Conservation (phyloP, 2,329 filamentous ascomycete species). For the Dactylella cylindrospora region DNA sequence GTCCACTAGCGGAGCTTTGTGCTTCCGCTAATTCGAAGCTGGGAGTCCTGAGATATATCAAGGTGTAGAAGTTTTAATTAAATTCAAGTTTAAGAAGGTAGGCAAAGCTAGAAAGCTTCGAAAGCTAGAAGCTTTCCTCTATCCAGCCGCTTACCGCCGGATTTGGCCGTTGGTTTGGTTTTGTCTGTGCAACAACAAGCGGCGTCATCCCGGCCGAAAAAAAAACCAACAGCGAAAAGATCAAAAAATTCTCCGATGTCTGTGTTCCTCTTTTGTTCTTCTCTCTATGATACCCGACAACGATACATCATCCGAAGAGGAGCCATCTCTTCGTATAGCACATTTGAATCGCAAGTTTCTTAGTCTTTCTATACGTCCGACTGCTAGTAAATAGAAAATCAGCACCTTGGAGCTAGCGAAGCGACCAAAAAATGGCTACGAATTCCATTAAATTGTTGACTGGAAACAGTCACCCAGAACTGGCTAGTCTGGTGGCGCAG, state of each 20-base stretch:
- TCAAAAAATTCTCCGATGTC: conserved; percentile 3
- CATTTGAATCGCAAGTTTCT: too few species aligned
- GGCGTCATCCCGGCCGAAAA: conserved; percentile 18
- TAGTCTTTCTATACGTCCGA: too few species aligned
- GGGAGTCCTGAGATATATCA: not conserved
- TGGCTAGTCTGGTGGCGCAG: conserved; percentile 67
- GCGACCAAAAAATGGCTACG: conserved; percentile 61
- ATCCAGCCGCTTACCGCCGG: too few species aligned
- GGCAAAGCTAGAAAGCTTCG: not conserved
- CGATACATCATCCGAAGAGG: conserved; percentile 35
- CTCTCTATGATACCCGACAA: conserved; percentile 36
- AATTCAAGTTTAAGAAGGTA: not conserved
- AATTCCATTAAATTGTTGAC: conserved; percentile 75
- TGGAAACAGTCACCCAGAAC: conserved; percentile 72
- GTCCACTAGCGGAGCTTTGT: too few species aligned
- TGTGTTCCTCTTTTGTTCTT: not conserved
- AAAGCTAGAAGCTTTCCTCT: conserved; percentile 1
- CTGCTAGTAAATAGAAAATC: too few species aligned
- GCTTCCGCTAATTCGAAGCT: not conserved
- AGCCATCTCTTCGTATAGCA: conserved; percentile 41
- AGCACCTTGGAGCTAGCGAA: too few species aligned
- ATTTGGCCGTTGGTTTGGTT: too few species aligned
- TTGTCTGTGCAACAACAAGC: not conserved
- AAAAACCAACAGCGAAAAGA: conserved; percentile 39
- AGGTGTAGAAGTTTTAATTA: not conserved